Evolutionary conservation across 768 basidiomycete species (phyloP).

Genomic region (Hygrocybe punicea): DNA sequence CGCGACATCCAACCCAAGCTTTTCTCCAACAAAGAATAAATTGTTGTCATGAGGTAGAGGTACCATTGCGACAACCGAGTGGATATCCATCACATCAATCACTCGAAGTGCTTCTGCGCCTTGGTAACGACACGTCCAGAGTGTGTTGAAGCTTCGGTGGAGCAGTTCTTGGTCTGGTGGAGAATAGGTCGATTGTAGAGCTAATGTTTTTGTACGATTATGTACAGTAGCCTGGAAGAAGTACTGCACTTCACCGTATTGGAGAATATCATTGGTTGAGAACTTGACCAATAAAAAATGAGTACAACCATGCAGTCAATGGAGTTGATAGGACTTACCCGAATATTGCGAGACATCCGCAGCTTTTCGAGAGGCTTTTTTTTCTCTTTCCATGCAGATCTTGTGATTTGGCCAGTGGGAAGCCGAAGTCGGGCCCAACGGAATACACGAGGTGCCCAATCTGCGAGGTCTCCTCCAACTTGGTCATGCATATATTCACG

Average conservation of each 20-base stretch:
- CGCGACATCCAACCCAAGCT: constrained; percentile 29
- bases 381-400: constrained; percentile 20
- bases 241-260: constrained; percentile 16
- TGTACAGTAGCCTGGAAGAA: constrained; percentile 13
- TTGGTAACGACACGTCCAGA: constrained; percentile 12
- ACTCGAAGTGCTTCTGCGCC: constrained; percentile 5
- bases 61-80: constrained; percentile 25
- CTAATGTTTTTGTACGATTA: background rate
- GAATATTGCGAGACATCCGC: background rate
- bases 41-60: constrained; percentile 23
- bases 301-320: background rate
- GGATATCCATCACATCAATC: constrained; percentile 13
- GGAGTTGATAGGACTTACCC: background rate
- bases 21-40: constrained; percentile 46
- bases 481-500: constrained; percentile 10
- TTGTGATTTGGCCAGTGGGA: constrained; percentile 23
- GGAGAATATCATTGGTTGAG: background rate
- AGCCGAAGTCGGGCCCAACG: constrained; percentile 22
- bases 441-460: constrained; percentile 14
- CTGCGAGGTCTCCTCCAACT: background rate
- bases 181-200: no score
- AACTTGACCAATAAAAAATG: constrained; percentile 3
- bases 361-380: background rate
- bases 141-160: no score
- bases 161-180: no score